These are phyloP conservation scores for Atkinsonella hypoxylon DNA, from an alignment of 2,329 filamentous ascomycete species.

Conservation along the genomic window DNA sequence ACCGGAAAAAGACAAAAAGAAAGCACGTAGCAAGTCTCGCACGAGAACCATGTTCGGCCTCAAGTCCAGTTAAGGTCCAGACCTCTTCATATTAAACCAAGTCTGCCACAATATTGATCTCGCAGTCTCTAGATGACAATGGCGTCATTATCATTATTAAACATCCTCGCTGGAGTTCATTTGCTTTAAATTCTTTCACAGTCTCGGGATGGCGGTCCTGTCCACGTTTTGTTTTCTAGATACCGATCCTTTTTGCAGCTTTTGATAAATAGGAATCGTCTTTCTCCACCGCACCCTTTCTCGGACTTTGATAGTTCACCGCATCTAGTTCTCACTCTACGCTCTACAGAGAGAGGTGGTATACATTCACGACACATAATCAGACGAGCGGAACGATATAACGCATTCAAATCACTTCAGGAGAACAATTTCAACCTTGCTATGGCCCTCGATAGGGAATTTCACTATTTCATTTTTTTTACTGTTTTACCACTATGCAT, in stretches of 20 bases:
- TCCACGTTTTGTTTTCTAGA: not conserved
- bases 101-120: not conserved
- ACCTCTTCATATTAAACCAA: not conserved
- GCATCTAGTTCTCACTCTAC: not conserved
- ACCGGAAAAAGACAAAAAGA: conserved; percentile 43
- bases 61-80: conserved; percentile 16
- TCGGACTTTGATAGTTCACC: not conserved
- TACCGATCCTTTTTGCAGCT: conserved; percentile 4
- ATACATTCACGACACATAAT: not conserved
- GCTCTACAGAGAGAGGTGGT: not conserved
- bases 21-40: conserved; percentile 63
- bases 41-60: conserved; percentile 60
- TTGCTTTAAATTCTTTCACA: conserved; percentile 8
- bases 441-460: not conserved
- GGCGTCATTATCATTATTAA: conserved; percentile 15
- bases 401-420: not conserved
- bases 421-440: not conserved
- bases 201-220: not conserved
- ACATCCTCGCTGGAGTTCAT: conserved; percentile 21
- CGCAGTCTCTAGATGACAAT: conserved; percentile 16
- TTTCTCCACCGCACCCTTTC: not conserved
- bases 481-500: not conserved
- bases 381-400: not conserved
- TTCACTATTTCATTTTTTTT: not conserved
- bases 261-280: not conserved